Base-by-base conservation (phyloP, 208 protist genomes). In the Trypanosoma lewisi region DNA sequence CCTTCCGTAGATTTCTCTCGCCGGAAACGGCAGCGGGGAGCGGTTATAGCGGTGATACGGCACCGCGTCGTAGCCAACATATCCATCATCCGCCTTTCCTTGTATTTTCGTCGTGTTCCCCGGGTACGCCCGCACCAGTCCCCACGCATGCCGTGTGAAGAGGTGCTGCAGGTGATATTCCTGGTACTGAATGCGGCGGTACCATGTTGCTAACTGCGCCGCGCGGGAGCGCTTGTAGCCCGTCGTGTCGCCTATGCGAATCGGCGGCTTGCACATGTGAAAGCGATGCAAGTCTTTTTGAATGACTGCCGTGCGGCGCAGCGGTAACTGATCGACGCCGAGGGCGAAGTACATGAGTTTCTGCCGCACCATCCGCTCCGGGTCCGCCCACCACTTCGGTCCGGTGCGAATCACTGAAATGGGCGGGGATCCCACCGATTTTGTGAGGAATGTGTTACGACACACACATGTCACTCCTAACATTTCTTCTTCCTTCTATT, bases 261-360 rank as follows among this genome's bases (percentile, higher is more conserved):
- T 70, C 14, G 79, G 67, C 7, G 82, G 85, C 67, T 83, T 86
- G 73, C 85, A 91, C 86, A 93, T 93, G 64, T 89, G 83, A 33
- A 91, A 83, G 36, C 86, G 74, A 33, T 84, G 53, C 30, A 84
- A 71, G 53, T 95, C 89, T 25, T 74, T 82, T 63, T 91, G 83
- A 45, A 95, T 95, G 14, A 95, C 82, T 7, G 82, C 84, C 3
- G 87, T 92, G 55, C 89, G 86, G 45, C 89, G 86, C 56, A 95
- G 75, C 42, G 89, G 86, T 9, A 95, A 82, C 68, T 91, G 86
- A 63, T 95, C 86, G 54, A 92, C 79, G 57, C 89, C 89, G 63
- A 95, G 77, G 51, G 86, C 92, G 64, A 92, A 95, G 73, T 95
- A 95, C 67, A 95, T 73, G 28, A 93, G 36, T 67, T 95, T 95